These are phyloP conservation scores for Triticum aestivum DNA, from an alignment of 176 grass and related monocot genomes.

Conservation along the genomic window DNA sequence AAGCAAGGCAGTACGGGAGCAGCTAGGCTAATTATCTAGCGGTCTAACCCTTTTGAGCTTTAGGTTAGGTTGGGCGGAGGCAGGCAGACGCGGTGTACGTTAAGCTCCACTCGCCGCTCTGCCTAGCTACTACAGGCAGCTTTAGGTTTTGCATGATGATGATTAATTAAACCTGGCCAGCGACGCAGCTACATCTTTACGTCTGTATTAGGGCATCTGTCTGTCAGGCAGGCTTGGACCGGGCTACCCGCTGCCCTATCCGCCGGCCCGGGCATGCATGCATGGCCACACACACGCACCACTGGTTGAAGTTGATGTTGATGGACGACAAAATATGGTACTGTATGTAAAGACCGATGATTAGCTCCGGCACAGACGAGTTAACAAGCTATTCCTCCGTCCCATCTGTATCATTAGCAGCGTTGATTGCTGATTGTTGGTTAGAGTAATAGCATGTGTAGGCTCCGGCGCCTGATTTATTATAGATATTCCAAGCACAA, in stretches of 20 bases:
- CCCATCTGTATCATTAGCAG: too few relatives aligned
- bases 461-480: too few relatives aligned
- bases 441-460: too few relatives aligned
- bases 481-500: too few relatives aligned
- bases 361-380: neutral
- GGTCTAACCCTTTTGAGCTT: neutral
- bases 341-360: neutral
- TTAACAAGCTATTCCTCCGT: too few relatives aligned
- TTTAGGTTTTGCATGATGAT: constrained; percentile 6
- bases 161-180: neutral
- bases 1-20: neutral
- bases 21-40: neutral
- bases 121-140: too few relatives aligned
- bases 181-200: neutral
- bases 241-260: neutral
- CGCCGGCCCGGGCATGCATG: neutral
- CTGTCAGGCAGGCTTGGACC: constrained; percentile 10
- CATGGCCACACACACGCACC: neutral
- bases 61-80: constrained; percentile 33
- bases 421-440: too few relatives aligned
- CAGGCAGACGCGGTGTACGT: neutral
- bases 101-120: neutral
- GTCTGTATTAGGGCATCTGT: constrained; percentile 2
- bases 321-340: neutral
- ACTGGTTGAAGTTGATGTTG: neutral